Evolutionary conservation across 2,329 filamentous ascomycete species (phyloP).

Genomic region (Verticillium alfalfae): DNA sequence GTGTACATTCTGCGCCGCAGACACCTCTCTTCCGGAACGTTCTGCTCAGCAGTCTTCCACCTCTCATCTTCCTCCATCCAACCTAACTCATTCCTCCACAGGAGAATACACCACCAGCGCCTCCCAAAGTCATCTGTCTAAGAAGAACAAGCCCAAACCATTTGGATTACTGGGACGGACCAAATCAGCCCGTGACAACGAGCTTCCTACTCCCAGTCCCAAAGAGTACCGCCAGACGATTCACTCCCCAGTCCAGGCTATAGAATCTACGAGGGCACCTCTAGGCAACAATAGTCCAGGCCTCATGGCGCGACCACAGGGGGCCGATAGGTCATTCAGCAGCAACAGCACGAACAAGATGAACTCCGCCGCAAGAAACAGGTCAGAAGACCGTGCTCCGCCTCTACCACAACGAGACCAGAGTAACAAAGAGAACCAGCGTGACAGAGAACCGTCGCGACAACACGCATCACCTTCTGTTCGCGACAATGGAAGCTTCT

Average conservation of each 20-base stretch:
- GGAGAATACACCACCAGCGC: slow-evolving; percentile 36
- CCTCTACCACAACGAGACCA: slow-evolving; percentile 31
- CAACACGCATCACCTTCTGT: slow-evolving; percentile 28
- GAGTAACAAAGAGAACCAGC: slow-evolving; percentile 34
- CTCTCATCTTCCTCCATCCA: slow-evolving; percentile 41
- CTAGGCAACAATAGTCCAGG: slow-evolving; percentile 26
- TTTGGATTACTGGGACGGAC: slow-evolving; percentile 48
- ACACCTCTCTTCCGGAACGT: slow-evolving; percentile 23
- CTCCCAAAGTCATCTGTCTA: slow-evolving; percentile 22
- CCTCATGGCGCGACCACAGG: slow-evolving; percentile 58
- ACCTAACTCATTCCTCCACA: slow-evolving; percentile 45
- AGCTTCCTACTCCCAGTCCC: slow-evolving; percentile 29
- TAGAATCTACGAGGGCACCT: slow-evolving; percentile 29
- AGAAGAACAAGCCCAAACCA: slow-evolving; percentile 48
- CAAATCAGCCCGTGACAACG: slow-evolving; percentile 46
- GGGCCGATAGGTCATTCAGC: slow-evolving; percentile 61
- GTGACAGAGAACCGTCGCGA: slow-evolving; percentile 42
- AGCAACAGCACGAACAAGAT: slow-evolving; percentile 67
- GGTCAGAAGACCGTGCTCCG: slow-evolving; percentile 62
- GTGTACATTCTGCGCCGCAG: slow-evolving; percentile 14
- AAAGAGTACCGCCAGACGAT: slow-evolving; percentile 22
- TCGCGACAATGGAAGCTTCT: slow-evolving; percentile 60
- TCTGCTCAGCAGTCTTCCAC: slow-evolving; percentile 31
- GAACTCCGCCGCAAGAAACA: slow-evolving; percentile 59
- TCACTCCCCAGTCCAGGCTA: slow-evolving; percentile 20